Base-by-base conservation (phyloP, 2,329 filamentous ascomycete species). In the Stemphylium beticola region DNA sequence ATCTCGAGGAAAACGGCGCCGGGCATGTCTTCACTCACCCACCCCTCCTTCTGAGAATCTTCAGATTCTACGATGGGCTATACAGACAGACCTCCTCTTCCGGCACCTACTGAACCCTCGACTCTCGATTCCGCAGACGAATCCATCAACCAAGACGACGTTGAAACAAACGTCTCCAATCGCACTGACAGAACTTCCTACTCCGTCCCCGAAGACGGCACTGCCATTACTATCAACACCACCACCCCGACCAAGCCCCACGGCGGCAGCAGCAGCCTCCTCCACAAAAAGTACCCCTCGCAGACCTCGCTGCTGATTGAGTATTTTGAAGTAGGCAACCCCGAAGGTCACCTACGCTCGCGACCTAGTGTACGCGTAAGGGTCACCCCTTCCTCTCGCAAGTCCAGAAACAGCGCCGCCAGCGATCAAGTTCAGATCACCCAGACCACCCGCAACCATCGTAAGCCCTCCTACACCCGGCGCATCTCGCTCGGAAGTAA, bases 291-390 rank as follows among this genome's bases (percentile, higher is more conserved):
- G 76, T 82, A 76, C 73, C 76, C 79, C 70, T 96, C 91, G 40
- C 92, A 96, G 79, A 96, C 93, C 33, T 96, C 91, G 52, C 82
- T 97, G 63, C 82, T 97, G 67, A 97, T 97, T 69, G 93, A 97
- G 78, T 96, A 96, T 77, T 97, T 96, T 70, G 93, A 96, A 78
- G 90, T 87, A 64, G 86, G 88, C 60, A 93, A 91, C 74, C 79
- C 84, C 52, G 82, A 81, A 66, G 81, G 77, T 68, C 82, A 78
- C 68, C 79, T 81, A 31, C 84, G 86, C 65, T 88, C 89, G 66
- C 87, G 90, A 65, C 92, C 93, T 11, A 96, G 92, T 73, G 91
- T 97, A 49, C 81, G 88, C 65, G 88, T 91, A 49, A 85, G 87
- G 64, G 84, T 96, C 58, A 96, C 91, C 12, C 93, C 93, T 12